These are phyloP conservation scores for Psilocybe subaeruginosa DNA, from an alignment of 768 basidiomycete genomes.

Conservation along the genomic window DNA sequence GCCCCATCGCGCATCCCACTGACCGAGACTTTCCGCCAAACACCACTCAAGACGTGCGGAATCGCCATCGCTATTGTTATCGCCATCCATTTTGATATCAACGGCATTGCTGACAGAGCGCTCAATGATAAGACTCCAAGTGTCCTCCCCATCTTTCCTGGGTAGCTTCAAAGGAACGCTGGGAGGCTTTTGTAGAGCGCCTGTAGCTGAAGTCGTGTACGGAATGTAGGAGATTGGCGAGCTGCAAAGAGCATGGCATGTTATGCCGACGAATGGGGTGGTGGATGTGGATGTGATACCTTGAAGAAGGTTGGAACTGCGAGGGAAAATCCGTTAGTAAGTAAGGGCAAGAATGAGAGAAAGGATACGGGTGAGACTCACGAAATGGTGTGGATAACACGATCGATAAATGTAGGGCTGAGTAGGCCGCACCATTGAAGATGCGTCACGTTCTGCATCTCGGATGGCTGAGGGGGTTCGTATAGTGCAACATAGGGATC, in stretches of 20 bases:
- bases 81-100: constrained; percentile 46
- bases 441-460: constrained; percentile 50
- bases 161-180: constrained; percentile 49
- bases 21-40: constrained; percentile 45
- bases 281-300: not conserved
- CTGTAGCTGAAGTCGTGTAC: constrained; percentile 14
- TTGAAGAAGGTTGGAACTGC: constrained; percentile 7
- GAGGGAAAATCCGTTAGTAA: not conserved
- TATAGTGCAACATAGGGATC: constrained; percentile 75
- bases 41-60: constrained; percentile 35
- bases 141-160: constrained; percentile 56
- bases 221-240: constrained; percentile 60
- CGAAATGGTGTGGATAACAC: constrained; percentile 49
- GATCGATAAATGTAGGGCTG: constrained; percentile 51
- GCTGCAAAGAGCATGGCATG: constrained; percentile 42
- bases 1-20: constrained; percentile 43
- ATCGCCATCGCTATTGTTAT: constrained; percentile 1
- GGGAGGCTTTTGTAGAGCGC: constrained; percentile 30
- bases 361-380: constrained; percentile 25
- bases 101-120: constrained; percentile 36
- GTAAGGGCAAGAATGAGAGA: not conserved
- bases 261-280: constrained; percentile 42
- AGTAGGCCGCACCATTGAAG: constrained; percentile 67
- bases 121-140: constrained; percentile 45
- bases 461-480: constrained; percentile 48